These are phyloP conservation scores for Solanum chiquidenum DNA, from an alignment of 257 asterid genomes.

Conservation along the genomic window DNA sequence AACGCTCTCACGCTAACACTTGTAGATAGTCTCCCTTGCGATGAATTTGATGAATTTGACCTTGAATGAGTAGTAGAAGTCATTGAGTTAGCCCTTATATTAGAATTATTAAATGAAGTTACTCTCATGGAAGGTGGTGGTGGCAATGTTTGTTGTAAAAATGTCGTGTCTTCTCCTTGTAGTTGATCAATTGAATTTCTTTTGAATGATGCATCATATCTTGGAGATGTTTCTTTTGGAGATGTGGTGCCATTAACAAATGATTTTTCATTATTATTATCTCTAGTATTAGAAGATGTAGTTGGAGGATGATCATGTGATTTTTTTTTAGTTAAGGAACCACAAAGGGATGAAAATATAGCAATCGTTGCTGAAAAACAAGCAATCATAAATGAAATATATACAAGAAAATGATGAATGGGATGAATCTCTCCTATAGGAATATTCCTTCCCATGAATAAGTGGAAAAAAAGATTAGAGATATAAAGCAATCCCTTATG, in stretches of 20 bases:
- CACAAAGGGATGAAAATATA: constrained; percentile 51
- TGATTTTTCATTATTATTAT: background rate
- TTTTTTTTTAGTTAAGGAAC: constrained; percentile 25
- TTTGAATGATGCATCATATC: background rate
- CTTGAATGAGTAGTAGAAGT: constrained; percentile 3
- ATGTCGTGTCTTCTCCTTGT: background rate
- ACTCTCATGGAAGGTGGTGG: constrained; percentile 27
- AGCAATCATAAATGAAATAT: constrained; percentile 13
- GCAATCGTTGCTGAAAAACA: constrained; percentile 17
- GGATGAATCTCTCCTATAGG: constrained; percentile 16
- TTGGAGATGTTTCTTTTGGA: background rate
- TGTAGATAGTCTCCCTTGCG: constrained; percentile 17
- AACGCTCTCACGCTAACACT: constrained; percentile 44
- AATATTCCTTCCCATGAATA: constrained; percentile 42
- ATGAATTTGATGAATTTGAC: constrained; percentile 18
- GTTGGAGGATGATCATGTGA: background rate
- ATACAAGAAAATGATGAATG: constrained; percentile 9
- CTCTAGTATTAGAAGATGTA: background rate
- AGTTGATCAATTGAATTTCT: background rate
- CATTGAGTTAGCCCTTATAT: background rate
- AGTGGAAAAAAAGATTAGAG: background rate
- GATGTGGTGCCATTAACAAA: background rate
- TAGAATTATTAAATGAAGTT: constrained; percentile 2
- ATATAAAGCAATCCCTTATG: background rate
- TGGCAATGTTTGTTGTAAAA: constrained; percentile 11